phyloP scores from a whole-genome alignment of 768 basidiomycete species.

The Hericium coralloides region DNA sequence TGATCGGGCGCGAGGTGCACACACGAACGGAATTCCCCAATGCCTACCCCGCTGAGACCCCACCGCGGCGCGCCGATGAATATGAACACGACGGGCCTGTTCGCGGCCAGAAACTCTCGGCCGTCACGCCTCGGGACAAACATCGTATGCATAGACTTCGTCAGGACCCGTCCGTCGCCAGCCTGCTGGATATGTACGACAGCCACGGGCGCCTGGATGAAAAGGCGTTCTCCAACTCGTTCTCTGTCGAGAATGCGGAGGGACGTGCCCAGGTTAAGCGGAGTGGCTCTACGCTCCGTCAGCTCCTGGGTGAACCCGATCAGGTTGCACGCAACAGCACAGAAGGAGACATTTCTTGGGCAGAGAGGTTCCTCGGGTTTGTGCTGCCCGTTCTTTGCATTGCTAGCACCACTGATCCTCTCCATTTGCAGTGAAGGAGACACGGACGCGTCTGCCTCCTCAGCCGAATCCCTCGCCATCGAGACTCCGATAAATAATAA shows the following conservation, averaged over 20 bases:
- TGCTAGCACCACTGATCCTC: not conserved
- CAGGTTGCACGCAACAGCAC: slow-evolving; percentile 22
- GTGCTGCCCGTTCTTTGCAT: not conserved
- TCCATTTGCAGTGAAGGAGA: slow-evolving; percentile 30
- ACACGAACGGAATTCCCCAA: slow-evolving; percentile 58
- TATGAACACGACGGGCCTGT: slow-evolving; percentile 14
- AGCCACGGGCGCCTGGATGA: slow-evolving; percentile 56
- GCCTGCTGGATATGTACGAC: slow-evolving; percentile 65
- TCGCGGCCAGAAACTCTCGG: slow-evolving; percentile 23
- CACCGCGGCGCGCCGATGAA: slow-evolving; percentile 16
- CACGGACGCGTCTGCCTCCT: slow-evolving; percentile 25
- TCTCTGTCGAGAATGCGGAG: slow-evolving; percentile 27
- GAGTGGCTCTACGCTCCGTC: slow-evolving; percentile 65
- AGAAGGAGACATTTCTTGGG: slow-evolving; percentile 81
- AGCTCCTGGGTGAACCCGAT: slow-evolving; percentile 53
- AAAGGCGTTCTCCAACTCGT: slow-evolving; percentile 56
- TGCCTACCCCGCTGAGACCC: slow-evolving; percentile 35
- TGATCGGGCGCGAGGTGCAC: slow-evolving; percentile 53
- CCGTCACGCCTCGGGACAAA: slow-evolving; percentile 35
- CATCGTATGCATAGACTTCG: slow-evolving; percentile 51
- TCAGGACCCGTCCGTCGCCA: slow-evolving; percentile 72
- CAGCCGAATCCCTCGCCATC: slow-evolving; percentile 40
- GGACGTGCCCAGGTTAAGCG: slow-evolving; percentile 48
- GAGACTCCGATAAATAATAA: slow-evolving; percentile 41
- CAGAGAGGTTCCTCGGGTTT: slow-evolving; percentile 64